Percentiles rank a stretch among this genome's conserved stretches.
These are phyloP conservation scores for Rhodotorula babjevae DNA, from an alignment of 768 basidiomycete species.

Conservation along the genomic window DNA sequence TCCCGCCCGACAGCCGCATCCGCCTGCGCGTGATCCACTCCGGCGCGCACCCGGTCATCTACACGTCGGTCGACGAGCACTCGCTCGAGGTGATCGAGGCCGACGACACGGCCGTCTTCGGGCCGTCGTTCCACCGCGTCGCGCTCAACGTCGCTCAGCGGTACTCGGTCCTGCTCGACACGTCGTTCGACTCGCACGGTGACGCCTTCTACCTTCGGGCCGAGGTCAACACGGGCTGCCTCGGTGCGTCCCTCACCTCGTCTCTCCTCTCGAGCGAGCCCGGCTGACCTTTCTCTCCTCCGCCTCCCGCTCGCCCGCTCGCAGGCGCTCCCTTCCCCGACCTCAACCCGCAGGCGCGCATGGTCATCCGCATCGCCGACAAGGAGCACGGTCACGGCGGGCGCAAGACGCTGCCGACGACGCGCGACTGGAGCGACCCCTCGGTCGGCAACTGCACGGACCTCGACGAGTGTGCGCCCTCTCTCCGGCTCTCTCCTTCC, in stretches of 20 bases:
- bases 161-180: constrained; percentile 40
- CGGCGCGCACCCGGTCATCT: constrained; percentile 14
- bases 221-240: constrained; percentile 19
- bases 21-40: constrained; percentile 25
- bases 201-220: constrained; percentile 26
- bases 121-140: constrained; percentile 32
- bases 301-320: background rate
- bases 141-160: constrained; percentile 33
- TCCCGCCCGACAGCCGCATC: constrained; percentile 8
- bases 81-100: constrained; percentile 29
- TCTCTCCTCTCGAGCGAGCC: background rate
- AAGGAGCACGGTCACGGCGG: background rate
- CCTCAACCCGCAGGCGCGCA: constrained; percentile 11
- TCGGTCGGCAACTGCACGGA: constrained; percentile 3
- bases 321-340: constrained; percentile 1
- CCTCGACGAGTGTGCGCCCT: constrained; percentile 9
- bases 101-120: constrained; percentile 36
- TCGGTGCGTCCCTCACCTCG: background rate
- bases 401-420: background rate
- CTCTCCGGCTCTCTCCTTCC: background rate
- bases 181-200: constrained; percentile 31
- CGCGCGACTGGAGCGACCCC: constrained; percentile 11
- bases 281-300: background rate
- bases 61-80: constrained; percentile 19
- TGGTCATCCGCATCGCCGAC: constrained; percentile 12